Evolutionary conservation across 2,329 filamentous ascomycete species (phyloP).

Genomic region (Aspergillus udagawae): DNA sequence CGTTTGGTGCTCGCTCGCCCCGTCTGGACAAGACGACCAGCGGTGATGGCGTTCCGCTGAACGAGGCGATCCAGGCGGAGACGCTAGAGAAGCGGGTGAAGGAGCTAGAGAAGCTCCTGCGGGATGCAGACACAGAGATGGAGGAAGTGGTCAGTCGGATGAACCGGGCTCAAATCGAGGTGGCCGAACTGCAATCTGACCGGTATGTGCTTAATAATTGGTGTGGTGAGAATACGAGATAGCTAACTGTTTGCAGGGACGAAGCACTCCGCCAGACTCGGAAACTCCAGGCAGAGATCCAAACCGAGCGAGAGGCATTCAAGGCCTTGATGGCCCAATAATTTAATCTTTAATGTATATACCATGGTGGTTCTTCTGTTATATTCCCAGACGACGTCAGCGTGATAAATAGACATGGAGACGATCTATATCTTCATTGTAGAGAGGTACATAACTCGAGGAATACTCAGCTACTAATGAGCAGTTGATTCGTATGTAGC

Average conservation of each 20-base stretch:
- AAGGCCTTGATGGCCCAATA: constrained; percentile 43
- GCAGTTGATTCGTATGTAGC: not conserved
- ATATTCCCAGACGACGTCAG: not conserved
- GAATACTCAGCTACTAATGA: not conserved
- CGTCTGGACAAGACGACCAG: constrained; percentile 59
- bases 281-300: constrained; percentile 63
- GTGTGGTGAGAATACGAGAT: not conserved
- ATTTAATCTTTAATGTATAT: not conserved
- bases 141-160: constrained; percentile 77
- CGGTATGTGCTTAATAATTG: constrained; percentile 29
- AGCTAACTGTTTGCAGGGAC: constrained; percentile 49
- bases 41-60: constrained; percentile 55
- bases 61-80: constrained; percentile 69
- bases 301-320: constrained; percentile 59
- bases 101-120: constrained; percentile 78
- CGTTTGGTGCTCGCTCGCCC: constrained; percentile 56
- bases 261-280: constrained; percentile 69
- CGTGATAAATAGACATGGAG: not conserved
- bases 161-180: constrained; percentile 79
- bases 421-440: not conserved
- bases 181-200: constrained; percentile 66
- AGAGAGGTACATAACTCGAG: not conserved
- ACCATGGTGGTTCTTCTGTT: not conserved
- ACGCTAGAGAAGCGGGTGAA: constrained; percentile 72
- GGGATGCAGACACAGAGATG: constrained; percentile 75